Percentiles rank a stretch among this genome's conserved stretches.
phyloP scores from a whole-genome alignment of 495 filamentous ascomycete species.

The Halenospora varia region DNA sequence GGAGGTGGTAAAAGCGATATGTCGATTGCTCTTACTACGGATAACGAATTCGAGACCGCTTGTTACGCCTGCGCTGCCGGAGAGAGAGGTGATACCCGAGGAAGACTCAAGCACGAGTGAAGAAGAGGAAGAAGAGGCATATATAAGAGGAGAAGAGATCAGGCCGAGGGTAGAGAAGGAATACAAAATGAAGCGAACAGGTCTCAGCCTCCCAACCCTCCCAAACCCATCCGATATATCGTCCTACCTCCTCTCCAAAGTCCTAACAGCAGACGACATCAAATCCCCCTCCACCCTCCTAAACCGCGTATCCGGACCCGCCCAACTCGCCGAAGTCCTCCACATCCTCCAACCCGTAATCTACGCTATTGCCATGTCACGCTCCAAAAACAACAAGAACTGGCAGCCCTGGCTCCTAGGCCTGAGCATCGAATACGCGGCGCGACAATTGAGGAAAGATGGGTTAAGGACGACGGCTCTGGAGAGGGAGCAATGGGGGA shows the following conservation, averaged over 20 bases:
- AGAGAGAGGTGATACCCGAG: conserved; percentile 67
- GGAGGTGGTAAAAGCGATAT: conserved; percentile 83
- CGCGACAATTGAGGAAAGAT: conserved; percentile 74
- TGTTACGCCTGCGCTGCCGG: conserved; percentile 78
- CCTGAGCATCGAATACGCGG: conserved; percentile 79
- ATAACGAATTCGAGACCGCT: conserved; percentile 84
- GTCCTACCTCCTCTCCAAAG: conserved; percentile 82
- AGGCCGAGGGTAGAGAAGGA: conserved; percentile 38
- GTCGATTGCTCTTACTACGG: conserved; percentile 74
- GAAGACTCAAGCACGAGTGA: conserved; percentile 29
- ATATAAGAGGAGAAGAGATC: conserved; percentile 25
- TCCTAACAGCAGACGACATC: conserved; percentile 93
- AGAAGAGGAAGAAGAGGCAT: conserved; percentile 38
- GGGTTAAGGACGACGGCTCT: conserved; percentile 74
- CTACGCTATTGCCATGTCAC: conserved; percentile 82
- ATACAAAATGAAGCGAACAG: conserved; percentile 96
- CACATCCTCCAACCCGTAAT: conserved; percentile 87
- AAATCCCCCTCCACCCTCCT: conserved; percentile 81
- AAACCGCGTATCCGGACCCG: conserved; percentile 66
- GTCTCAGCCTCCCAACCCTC: conserved; percentile 73
- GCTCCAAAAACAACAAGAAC: conserved; percentile 53
- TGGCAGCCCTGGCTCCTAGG: conserved; percentile 94
- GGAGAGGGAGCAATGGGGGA: conserved; percentile 81
- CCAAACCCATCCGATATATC: conserved; percentile 77
- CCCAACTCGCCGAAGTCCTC: conserved; percentile 76